Base-by-base conservation (phyloP, 2,329 filamentous ascomycete genomes). In the Berkeleyomyces rouxiae region DNA sequence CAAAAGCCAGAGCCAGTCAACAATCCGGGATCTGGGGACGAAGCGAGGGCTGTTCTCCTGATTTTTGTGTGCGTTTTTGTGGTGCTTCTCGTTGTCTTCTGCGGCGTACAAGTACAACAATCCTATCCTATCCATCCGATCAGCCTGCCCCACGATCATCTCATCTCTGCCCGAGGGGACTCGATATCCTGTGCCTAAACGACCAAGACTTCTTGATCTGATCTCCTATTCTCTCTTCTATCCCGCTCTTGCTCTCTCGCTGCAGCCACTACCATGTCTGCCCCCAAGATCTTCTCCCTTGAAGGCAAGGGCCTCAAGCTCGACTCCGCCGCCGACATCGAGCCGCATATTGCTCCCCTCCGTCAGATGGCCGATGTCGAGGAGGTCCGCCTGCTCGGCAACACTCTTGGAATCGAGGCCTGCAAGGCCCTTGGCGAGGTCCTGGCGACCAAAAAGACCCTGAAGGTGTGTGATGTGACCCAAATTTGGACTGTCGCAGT, bases 221-320 rank as follows among this genome's bases (percentile, higher is more conserved):
- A 36, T 5, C 31, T 33, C 33, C 10, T 33, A 7, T 36, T 11
- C 4, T 4, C 36, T 11, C 23, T 36, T 23, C 31, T 11, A 23
- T 36, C 4, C 36, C 51, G n/a, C 58, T 40, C 40, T 62, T 42
- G 31, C 49, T 42, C 55, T 11, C 36, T 47, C 40, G 36, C 37
- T 10, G 37, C 61, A 5, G 37, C 40, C 23, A 33, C 36, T 7
- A 51, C 44, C 36, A 84, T 81, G 81, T 76, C 78, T 69, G 72
- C 76, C 37, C 71, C 74, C 63, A 90, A 87, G 73, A 72, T 89
- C 71, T 97, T 96, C 77, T 91, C 90, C 68, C 84, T 97, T 68
- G 88, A 95, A 75, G 90, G 88, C 74, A 93, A 87, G 78, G 87
- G 87, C 70, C 82, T 97, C 69, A 96, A 96, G 79, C 87, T 99